Evolutionary conservation across 108 stramenopile species (phyloP).

Genomic region (Nannochloropsis gaditana): DNA sequence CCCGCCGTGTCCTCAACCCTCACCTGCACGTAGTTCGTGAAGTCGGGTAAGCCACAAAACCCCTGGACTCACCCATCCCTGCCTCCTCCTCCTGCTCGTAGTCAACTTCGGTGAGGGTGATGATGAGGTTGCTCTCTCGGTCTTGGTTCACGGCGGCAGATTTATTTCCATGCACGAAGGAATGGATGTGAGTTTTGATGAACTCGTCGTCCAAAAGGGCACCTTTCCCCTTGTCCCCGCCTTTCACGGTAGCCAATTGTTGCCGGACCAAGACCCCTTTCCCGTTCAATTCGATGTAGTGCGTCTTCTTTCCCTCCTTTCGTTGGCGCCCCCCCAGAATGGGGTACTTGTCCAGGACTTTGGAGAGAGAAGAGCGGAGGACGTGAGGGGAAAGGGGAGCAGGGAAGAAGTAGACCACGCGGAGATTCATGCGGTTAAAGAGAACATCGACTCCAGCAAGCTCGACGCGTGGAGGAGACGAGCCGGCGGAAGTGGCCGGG

Average conservation of each 20-base stretch:
- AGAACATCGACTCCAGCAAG: slow-evolving; percentile 11
- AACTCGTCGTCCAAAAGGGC: neutral
- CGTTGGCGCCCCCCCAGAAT: neutral
- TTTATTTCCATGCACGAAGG: neutral
- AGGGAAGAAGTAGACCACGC: neutral
- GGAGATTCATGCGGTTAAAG: neutral
- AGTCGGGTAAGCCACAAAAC: neutral
- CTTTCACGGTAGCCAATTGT: neutral
- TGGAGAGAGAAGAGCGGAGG: neutral
- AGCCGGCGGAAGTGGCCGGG: neutral
- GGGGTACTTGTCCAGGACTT: slow-evolving; percentile 1
- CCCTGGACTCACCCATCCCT: neutral
- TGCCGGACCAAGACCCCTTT: neutral
- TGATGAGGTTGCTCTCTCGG: neutral
- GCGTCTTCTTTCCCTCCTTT: slow-evolving; percentile 6
- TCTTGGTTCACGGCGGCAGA: neutral
- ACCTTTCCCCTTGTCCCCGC: neutral
- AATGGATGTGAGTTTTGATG: neutral
- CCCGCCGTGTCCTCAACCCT: neutral
- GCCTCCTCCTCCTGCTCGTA: neutral
- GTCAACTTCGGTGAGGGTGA: neutral
- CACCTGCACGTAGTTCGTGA: neutral
- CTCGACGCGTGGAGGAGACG: neutral
- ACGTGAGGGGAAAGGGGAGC: neutral
- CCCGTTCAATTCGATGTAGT: slow-evolving; percentile 9